Evolutionary conservation across 1,284 basidiomycete species (phyloP).

Genomic region (Cystobasidiaceae sp.): DNA sequence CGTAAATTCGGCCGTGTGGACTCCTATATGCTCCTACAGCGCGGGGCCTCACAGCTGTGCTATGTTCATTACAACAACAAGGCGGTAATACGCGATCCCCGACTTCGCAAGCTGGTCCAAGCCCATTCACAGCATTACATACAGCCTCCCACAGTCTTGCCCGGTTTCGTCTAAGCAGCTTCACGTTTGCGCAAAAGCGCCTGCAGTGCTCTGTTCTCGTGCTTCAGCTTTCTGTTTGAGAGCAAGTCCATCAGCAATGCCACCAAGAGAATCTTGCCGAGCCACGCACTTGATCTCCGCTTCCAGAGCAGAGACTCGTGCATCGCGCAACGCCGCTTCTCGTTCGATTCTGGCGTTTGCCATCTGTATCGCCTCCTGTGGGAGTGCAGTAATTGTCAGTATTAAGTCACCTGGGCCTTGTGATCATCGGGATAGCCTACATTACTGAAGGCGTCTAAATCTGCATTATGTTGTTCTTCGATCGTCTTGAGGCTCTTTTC

Average conservation of each 20-base stretch:
- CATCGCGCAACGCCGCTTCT: conserved; percentile 13
- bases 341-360: conserved; percentile 19
- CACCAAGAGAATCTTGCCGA: background rate
- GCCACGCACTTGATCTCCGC: conserved; percentile 16
- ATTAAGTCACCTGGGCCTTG: too few relatives aligned
- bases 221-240: conserved; percentile 7
- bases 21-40: background rate
- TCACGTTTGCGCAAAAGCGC: conserved; percentile 20
- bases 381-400: too few relatives aligned
- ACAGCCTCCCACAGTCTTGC: too few relatives aligned
- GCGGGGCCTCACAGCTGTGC: background rate
- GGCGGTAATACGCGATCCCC: too few relatives aligned
- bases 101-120: too few relatives aligned
- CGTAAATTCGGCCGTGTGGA: background rate
- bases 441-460: conserved; percentile 16
- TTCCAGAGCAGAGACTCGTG: conserved; percentile 12
- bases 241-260: background rate
- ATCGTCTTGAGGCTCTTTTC: background rate
- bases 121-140: too few relatives aligned
- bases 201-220: conserved; percentile 22
- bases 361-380: conserved; percentile 23
- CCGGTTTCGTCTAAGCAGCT: too few relatives aligned
- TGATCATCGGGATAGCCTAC: too few relatives aligned
- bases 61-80: background rate
- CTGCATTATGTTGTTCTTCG: background rate